These are phyloP conservation scores for Dissophora globulifera DNA, from an alignment of 192 early-diverging fungal species.

Conservation along the genomic window DNA sequence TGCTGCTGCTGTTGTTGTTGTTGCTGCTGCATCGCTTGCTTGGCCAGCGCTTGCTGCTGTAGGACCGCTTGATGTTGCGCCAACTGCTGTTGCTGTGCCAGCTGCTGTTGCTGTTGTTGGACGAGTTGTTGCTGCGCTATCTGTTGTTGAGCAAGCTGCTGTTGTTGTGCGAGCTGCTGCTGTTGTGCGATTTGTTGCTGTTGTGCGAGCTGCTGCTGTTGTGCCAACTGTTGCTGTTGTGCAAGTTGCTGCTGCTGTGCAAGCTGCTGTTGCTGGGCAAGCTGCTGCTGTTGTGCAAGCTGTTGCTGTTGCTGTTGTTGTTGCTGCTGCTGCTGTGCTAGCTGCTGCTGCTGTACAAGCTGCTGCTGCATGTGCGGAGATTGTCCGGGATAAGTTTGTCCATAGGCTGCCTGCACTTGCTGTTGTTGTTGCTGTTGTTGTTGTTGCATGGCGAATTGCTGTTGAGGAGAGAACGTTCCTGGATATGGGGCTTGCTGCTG, in stretches of 20 bases:
- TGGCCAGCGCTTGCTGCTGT: slow-evolving; percentile 4
- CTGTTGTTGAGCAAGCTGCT: slow-evolving; percentile 26
- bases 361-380: slow-evolving; percentile 23
- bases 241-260: slow-evolving; percentile 13
- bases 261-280: slow-evolving; percentile 32
- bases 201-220: slow-evolving; percentile 18
- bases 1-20: slow-evolving; percentile 31
- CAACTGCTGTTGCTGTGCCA: slow-evolving; percentile 22
- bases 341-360: slow-evolving; percentile 13
- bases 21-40: slow-evolving; percentile 29
- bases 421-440: slow-evolving; percentile 33
- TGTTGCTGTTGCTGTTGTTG: slow-evolving; percentile 24
- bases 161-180: slow-evolving; percentile 17
- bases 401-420: slow-evolving; percentile 15
- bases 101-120: slow-evolving; percentile 23
- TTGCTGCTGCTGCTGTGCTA: slow-evolving; percentile 20
- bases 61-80: slow-evolving; percentile 12
- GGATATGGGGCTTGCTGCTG: slow-evolving; percentile 36
- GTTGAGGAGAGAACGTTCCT: slow-evolving; percentile 9
- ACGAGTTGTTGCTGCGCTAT: not conserved
- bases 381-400: slow-evolving; percentile 11
- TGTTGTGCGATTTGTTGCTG: slow-evolving; percentile 5
- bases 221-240: slow-evolving; percentile 15
- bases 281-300: slow-evolving; percentile 23
- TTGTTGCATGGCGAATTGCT: slow-evolving; percentile 32